A percentile compares a stretch with the other conserved stretches of the same genome.
Evolutionary conservation across 208 protist species (phyloP).

Genomic region (Tritrichomonas foetus): DNA sequence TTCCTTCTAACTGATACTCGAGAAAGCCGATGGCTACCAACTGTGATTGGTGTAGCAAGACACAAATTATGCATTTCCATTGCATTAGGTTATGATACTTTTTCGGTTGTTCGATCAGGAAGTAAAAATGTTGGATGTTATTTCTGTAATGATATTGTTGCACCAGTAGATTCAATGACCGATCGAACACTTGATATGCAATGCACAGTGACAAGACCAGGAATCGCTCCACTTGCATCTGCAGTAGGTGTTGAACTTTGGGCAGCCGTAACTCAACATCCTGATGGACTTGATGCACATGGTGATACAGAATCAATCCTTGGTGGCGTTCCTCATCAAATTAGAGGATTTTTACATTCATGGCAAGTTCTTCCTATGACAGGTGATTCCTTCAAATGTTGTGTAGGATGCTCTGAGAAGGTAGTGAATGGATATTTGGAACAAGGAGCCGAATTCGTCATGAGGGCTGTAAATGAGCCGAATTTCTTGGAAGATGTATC

Average conservation of each 20-base stretch:
- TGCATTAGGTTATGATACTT: conserved; percentile 92
- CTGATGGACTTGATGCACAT: conserved; percentile 42
- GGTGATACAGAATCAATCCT: conserved; percentile 41
- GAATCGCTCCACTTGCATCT: conserved; percentile 76
- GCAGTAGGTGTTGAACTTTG: conserved; percentile 82
- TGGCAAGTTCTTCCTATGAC: conserved; percentile 66
- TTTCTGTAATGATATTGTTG: conserved; percentile 82
- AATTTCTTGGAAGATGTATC: conserved; percentile 52
- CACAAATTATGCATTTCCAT: conserved; percentile 66
- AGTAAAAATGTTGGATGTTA: conserved; percentile 81
- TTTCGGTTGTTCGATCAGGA: conserved; percentile 92
- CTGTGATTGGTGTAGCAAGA: conserved; percentile 70
- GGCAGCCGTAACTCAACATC: conserved; percentile 80
- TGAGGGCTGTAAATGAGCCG: conserved; percentile 74
- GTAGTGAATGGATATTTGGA: conserved; percentile 68
- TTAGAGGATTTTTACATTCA: conserved; percentile 71
- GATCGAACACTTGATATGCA: conserved; percentile 93
- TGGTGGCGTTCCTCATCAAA: conserved; percentile 70
- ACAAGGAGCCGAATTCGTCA: conserved; percentile 73
- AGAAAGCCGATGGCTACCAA: conserved; percentile 84
- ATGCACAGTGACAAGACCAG: conserved; percentile 88
- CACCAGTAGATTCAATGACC: conserved; percentile 70
- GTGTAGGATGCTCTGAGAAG: conserved; percentile 77
- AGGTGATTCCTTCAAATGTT: conserved; percentile 71
- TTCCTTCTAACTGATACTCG: conserved; percentile 89